Base-by-base conservation (phyloP, 345 rosid species). In the Anastatica hierochuntica region DNA sequence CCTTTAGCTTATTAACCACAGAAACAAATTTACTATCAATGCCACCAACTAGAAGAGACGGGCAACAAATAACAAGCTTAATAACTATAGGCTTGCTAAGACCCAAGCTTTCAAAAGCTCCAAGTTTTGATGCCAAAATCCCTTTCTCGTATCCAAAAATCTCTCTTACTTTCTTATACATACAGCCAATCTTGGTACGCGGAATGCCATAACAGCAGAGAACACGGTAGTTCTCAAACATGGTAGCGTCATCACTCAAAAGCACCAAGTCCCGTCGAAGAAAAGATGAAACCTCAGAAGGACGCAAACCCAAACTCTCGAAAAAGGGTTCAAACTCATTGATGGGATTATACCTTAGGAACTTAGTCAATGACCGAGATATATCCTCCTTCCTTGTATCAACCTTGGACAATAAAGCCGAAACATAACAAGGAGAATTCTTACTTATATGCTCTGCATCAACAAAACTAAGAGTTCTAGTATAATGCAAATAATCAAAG, bases 321-420 rank as follows among this genome's bases (percentile, higher is more conserved):
- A 77, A 79, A 74, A 86, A 90, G 9, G 88, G 90, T 64, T 90
- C 95, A 21, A 83, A 86, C 70, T 90, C 97, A 49, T 86, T 90
- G 55, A 86, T 79, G 30, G 95, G 96, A 42, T 80, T 78, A 46
- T 78, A 86, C 29, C 78, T 75, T 50, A 90, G 48, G 65, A 65
- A 79, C 63, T 80, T 84, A 1, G 72, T 13, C 27, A 84, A 23
- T 0, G 79, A 62, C 8, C 17, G 14, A 7, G 67, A 66, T 29
- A 74, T 41, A 66, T 80, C 79, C 14, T 30, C 68, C 35, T 51
- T 72, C 20, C 8, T 40, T 35, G 16, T 24, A 21, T 57, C 63
- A 19, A 75, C 62, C 43, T 71, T 80, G 20, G 70, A 30, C 34
- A 90, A 18, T 1, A 86, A 56, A 44, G 56, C 43, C 21, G 39